Evolutionary conservation across 495 filamentous ascomycete genomes (phyloP), one percentile per base, ranked within the genome.

Genomic region (Xylaria curta): DNA sequence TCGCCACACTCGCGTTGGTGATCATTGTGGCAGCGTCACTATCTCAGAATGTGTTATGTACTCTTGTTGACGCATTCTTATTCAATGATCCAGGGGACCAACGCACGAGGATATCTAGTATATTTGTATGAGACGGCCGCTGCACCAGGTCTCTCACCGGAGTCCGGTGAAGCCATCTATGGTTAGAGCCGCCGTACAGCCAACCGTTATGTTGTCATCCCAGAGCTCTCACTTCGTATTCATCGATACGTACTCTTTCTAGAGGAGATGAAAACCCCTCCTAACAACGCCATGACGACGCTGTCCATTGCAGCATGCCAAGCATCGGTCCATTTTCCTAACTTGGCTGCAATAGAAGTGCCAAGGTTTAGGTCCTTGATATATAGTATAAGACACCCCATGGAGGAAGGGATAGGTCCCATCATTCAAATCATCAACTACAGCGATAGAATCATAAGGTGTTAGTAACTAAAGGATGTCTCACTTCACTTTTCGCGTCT

Each of bases 291-390:
- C 46, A 53, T 40, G 36, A 54, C 24, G 46, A 58, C 21, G 15
- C 51, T 54, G 13, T 60, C 26, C 38, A 13, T 51, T 38, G 65
- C 67, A 61, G 51, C 33, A n/a, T 38, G 49, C 49, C 65, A 67
- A 51, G n/a, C 56, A 61, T 61, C 67, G 67, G 67, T 40, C 17
- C 19, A 51, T 36, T 69, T 69, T 51, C 67, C 56, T 17, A 56
- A 69, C 61, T 44, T 19, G 40, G 66, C 12, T 21, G 17, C 46
- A 44, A 56, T 67, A 26, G 56, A 10, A 56, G 49, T 40, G 49
- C 33, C 19, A 31, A 44, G 49, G 10, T 21, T 40, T 19, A 7
- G n/a, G 28, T 56, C 47, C 49, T 42, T 36, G 21, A 31, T 2
- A 38, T 31, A 1, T 1, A 31, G n/a, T n/a, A 31, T 36, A 33